phyloP scores from a whole-genome alignment of 306 rosid genomes.

The Rosa chinensis region DNA sequence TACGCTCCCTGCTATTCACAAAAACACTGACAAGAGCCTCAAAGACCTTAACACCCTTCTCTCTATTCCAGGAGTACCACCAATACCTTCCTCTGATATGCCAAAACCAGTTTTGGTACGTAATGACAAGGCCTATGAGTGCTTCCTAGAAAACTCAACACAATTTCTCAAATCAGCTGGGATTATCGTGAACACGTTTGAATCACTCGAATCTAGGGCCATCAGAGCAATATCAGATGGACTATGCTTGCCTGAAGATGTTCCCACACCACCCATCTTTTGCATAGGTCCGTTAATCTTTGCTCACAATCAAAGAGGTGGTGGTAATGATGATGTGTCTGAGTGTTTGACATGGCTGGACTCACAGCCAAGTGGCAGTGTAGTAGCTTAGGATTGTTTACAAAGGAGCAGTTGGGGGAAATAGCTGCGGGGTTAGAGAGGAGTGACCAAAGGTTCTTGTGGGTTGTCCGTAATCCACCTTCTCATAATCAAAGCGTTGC shows the following conservation, averaged over 20 bases:
- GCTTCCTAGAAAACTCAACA: not conserved
- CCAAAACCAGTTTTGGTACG: conserved; percentile 30
- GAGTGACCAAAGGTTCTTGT: conserved; percentile 53
- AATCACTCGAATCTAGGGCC: conserved; percentile 29
- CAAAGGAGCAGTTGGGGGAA: conserved; percentile 39
- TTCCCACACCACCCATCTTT: conserved; percentile 24
- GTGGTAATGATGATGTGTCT: not conserved
- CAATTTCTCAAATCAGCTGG: conserved; percentile 31
- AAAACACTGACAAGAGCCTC: conserved; percentile 14
- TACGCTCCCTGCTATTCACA: conserved; percentile 14
- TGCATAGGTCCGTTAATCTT: conserved; percentile 47
- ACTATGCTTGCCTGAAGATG: conserved; percentile 20
- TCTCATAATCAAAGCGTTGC: not conserved
- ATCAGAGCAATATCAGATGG: conserved; percentile 39
- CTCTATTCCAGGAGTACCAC: conserved; percentile 30
- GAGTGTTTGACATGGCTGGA: conserved; percentile 56
- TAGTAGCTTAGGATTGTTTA: conserved; percentile 56
- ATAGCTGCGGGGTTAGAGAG: conserved; percentile 58
- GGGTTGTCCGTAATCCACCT: conserved; percentile 52
- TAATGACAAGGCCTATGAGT: conserved; percentile 17
- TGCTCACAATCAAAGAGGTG: not conserved
- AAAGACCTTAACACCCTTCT: conserved; percentile 18
- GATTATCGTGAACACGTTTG: conserved; percentile 39
- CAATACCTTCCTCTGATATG: conserved; percentile 15
- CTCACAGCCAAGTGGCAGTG: conserved; percentile 51